These are phyloP conservation scores for Metschnikowia kunwiensis DNA, from an alignment of 805 yeast species.

Conservation along the genomic window DNA sequence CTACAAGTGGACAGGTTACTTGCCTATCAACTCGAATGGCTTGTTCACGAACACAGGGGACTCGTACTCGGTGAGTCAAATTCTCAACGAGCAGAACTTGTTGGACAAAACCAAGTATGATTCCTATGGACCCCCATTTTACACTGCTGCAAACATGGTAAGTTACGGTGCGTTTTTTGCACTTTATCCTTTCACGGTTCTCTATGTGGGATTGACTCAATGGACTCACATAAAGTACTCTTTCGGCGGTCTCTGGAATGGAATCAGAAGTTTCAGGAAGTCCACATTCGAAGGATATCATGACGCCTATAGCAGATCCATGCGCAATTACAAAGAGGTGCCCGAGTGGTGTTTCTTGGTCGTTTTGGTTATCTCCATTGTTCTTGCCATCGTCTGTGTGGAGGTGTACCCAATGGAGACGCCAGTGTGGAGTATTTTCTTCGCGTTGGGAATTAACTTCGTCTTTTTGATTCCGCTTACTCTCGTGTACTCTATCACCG, in stretches of 20 bases:
- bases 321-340: constrained; percentile 32
- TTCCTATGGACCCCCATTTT: constrained; percentile 22
- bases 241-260: constrained; percentile 12
- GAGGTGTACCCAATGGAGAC: constrained; percentile 26
- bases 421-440: constrained; percentile 25
- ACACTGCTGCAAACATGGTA: constrained; percentile 23
- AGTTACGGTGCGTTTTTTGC: constrained; percentile 25
- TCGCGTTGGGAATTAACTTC: constrained; percentile 21
- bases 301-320: constrained; percentile 33
- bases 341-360: constrained; percentile 31
- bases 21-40: constrained; percentile 25
- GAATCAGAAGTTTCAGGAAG: constrained; percentile 19
- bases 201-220: constrained; percentile 19
- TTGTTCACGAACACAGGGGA: constrained; percentile 28
- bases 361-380: constrained; percentile 27
- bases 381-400: constrained; percentile 30
- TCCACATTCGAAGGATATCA: constrained; percentile 31
- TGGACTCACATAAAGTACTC: constrained; percentile 16
- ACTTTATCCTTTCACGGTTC: constrained; percentile 25
- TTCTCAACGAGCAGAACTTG: constrained; percentile 15
- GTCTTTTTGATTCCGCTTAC: constrained; percentile 23
- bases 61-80: constrained; percentile 18
- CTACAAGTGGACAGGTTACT: constrained; percentile 28
- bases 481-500: constrained; percentile 25
- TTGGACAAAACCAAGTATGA: constrained; percentile 20